Conservation (phyloP, 345 rosid genomes). For the Euclidium syriacum region DNA sequence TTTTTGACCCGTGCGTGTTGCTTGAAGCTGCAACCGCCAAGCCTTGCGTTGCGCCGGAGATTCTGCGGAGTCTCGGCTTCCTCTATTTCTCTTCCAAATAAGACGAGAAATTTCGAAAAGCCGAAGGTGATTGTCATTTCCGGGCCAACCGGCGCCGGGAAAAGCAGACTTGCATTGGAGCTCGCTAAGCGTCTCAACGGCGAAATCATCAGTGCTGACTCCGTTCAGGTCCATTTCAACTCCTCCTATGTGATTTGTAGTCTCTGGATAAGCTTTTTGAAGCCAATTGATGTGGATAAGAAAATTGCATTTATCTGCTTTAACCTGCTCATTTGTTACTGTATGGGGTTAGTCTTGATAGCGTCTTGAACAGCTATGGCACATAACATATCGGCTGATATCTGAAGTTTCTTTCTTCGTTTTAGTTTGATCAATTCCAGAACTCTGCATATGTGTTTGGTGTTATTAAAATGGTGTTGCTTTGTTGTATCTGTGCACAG, state of each 20-base stretch:
- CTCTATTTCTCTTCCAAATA: slow-evolving; percentile 25
- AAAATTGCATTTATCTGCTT: no score
- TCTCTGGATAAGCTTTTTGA: neutral
- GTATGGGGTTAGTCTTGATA: neutral
- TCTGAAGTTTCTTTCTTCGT: neutral
- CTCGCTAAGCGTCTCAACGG: slow-evolving; percentile 88
- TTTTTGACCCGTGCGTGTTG: slow-evolving; percentile 37
- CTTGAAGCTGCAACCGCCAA: slow-evolving; percentile 35
- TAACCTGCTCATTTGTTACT: no score
- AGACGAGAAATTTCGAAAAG: slow-evolving; percentile 27
- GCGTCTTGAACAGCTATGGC: neutral
- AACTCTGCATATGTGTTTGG: neutral
- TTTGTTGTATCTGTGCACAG: slow-evolving; percentile 29
- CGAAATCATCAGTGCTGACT: slow-evolving; percentile 96
- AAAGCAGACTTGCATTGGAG: slow-evolving; percentile 79
- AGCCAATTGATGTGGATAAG: no score
- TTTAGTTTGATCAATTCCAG: neutral
- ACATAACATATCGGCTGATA: neutral
- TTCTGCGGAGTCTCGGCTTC: slow-evolving; percentile 28
- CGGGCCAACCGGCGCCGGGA: slow-evolving; percentile 93
- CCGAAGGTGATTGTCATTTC: slow-evolving; percentile 78
- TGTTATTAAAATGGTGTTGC: neutral
- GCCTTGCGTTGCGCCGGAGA: slow-evolving; percentile 31
- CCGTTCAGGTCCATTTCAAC: slow-evolving; percentile 63
- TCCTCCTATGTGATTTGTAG: neutral